A percentile compares a stretch with the other conserved stretches of the same genome.
These are phyloP conservation scores for Chenopodium album DNA, from an alignment of 148 eudicot genomes.

Conservation along the genomic window DNA sequence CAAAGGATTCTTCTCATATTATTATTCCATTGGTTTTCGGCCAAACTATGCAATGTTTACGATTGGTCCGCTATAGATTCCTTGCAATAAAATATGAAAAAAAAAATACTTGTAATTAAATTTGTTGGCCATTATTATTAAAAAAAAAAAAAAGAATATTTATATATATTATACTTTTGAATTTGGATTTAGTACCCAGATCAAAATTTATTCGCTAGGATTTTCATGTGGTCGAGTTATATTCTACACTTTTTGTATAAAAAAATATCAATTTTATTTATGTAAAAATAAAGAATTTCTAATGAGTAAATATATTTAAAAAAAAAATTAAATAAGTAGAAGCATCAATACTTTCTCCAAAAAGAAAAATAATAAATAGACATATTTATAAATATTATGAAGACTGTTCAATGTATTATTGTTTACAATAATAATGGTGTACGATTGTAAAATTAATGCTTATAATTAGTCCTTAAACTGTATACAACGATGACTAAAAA, in stretches of 20 bases:
- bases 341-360: too few relatives aligned
- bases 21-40: not conserved
- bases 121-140: not conserved
- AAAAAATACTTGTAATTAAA: not conserved
- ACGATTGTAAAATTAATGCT: too few relatives aligned
- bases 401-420: too few relatives aligned
- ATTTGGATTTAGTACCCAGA: not conserved
- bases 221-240: slow-evolving; percentile 1
- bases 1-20: not conserved
- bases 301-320: too few relatives aligned
- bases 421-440: too few relatives aligned
- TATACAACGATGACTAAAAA: too few relatives aligned
- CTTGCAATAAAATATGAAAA: not conserved
- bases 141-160: not conserved
- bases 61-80: not conserved
- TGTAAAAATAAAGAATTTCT: too few relatives aligned
- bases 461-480: too few relatives aligned
- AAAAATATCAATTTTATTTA: too few relatives aligned
- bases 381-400: too few relatives aligned
- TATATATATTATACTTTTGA: not conserved
- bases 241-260: not conserved
- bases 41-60: not conserved
- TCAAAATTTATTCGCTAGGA: not conserved
- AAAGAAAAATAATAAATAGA: too few relatives aligned
- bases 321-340: too few relatives aligned